phyloP scores from a whole-genome alignment of 768 basidiomycete species.

The Mycena amicta region DNA sequence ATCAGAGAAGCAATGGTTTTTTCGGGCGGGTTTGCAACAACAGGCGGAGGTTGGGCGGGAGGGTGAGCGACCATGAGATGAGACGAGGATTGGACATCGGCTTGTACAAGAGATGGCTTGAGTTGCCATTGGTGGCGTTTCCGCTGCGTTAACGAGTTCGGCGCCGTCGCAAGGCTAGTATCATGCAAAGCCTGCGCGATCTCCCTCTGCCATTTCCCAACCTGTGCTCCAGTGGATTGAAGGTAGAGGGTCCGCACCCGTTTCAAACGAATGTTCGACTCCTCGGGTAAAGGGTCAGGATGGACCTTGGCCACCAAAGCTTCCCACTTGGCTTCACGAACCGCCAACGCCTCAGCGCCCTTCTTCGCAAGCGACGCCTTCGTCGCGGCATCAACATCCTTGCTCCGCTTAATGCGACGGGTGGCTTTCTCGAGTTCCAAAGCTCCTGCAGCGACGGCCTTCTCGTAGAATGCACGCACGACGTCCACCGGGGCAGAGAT shows the following conservation, averaged over 20 bases:
- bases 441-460: constrained; percentile 40
- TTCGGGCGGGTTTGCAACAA: constrained; percentile 48
- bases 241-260: constrained; percentile 60
- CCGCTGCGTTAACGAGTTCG: not conserved
- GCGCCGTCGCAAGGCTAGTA: constrained; percentile 42
- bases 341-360: constrained; percentile 59
- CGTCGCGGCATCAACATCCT: constrained; percentile 43
- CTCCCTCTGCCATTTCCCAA: constrained; percentile 64
- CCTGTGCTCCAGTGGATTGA: constrained; percentile 53
- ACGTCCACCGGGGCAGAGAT: constrained; percentile 56
- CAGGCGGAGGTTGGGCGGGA: constrained; percentile 33
- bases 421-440: constrained; percentile 47
- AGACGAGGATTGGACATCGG: not conserved
- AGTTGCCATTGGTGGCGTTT: constrained; percentile 1
- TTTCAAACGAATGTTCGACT: constrained; percentile 53
- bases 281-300: constrained; percentile 51
- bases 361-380: constrained; percentile 61
- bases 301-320: constrained; percentile 56
- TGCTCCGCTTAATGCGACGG: constrained; percentile 36
- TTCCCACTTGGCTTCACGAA: constrained; percentile 70
- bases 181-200: constrained; percentile 59
- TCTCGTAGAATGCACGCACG: constrained; percentile 48
- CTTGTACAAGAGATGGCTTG: constrained; percentile 5
- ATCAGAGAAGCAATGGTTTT: constrained; percentile 56
- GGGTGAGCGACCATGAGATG: constrained; percentile 6